These are phyloP conservation scores for Fagopyrum esculentum DNA, from an alignment of 148 eudicot species.

Conservation along the genomic window DNA sequence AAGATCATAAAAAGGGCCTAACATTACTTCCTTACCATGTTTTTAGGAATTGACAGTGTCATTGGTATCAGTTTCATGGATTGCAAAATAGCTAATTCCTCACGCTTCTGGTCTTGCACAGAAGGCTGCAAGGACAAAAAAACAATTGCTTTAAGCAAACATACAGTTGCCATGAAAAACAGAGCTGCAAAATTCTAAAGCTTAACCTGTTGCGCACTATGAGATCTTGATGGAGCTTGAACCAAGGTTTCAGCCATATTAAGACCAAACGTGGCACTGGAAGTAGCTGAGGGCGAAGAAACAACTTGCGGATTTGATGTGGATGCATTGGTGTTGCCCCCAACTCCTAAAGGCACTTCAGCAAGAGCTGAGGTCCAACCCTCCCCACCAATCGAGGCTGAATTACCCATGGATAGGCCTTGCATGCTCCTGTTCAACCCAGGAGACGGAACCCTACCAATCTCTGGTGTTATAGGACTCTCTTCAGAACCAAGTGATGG, in stretches of 20 bases:
- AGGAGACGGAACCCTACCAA: slow-evolving; percentile 62
- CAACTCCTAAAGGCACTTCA: slow-evolving; percentile 60
- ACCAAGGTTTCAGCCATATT: slow-evolving; percentile 87
- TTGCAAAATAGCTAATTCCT: slow-evolving; percentile 73
- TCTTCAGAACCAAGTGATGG: slow-evolving; percentile 70
- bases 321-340: slow-evolving; percentile 29
- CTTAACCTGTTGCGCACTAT: slow-evolving; percentile 48
- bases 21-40: slow-evolving; percentile 31
- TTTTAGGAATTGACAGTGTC: slow-evolving; percentile 65
- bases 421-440: slow-evolving; percentile 56
- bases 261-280: slow-evolving; percentile 36
- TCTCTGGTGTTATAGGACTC: slow-evolving; percentile 48
- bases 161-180: neutral
- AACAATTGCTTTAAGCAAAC: neutral
- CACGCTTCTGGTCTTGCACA: slow-evolving; percentile 58
- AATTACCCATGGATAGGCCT: slow-evolving; percentile 45
- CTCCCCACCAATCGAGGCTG: slow-evolving; percentile 58
- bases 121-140: slow-evolving; percentile 29
- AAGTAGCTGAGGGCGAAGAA: slow-evolving; percentile 14
- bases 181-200: neutral
- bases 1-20: no score
- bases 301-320: neutral
- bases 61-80: slow-evolving; percentile 76
- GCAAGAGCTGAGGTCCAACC: slow-evolving; percentile 93
- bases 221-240: slow-evolving; percentile 61